Conservation (phyloP, 2,329 filamentous ascomycete species). For the Ceratocystis lukuohia region DNA sequence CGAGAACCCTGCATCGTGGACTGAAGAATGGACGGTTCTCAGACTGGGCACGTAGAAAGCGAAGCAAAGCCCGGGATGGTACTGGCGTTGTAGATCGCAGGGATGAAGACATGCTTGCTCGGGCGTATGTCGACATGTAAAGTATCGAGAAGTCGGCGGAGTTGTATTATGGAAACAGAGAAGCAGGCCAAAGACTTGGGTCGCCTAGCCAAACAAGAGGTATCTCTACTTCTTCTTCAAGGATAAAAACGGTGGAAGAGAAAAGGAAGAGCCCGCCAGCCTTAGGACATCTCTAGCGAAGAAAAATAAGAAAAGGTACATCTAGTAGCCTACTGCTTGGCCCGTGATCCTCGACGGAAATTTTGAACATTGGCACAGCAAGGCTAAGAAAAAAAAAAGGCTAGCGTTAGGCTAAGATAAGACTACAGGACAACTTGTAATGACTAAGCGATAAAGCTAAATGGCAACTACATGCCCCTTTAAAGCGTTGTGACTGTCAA, state of each 20-base stretch:
- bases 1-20: constrained; percentile 21
- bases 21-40: constrained; percentile 42
- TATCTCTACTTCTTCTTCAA: neutral
- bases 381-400: neutral
- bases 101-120: constrained; percentile 32
- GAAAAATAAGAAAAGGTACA: constrained; percentile 11
- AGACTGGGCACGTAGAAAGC: constrained; percentile 60
- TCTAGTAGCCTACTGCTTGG: constrained; percentile 1
- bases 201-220: too few relatives aligned
- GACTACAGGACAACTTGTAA: too few relatives aligned
- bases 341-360: neutral
- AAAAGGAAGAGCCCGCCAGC: neutral
- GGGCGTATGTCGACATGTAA: constrained; percentile 13
- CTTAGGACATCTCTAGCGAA: neutral
- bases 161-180: too few relatives aligned
- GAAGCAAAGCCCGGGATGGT: constrained; percentile 47
- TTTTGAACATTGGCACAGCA: neutral
- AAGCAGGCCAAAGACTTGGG: too few relatives aligned
- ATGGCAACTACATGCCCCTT: neutral
- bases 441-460: neutral
- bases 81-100: constrained; percentile 30
- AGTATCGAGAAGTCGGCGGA: too few relatives aligned
- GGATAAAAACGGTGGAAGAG: neutral
- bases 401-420: neutral
- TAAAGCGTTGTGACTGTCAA: neutral